Conservation (phyloP, 495 filamentous ascomycete species). For the Podospora didyma region DNA sequence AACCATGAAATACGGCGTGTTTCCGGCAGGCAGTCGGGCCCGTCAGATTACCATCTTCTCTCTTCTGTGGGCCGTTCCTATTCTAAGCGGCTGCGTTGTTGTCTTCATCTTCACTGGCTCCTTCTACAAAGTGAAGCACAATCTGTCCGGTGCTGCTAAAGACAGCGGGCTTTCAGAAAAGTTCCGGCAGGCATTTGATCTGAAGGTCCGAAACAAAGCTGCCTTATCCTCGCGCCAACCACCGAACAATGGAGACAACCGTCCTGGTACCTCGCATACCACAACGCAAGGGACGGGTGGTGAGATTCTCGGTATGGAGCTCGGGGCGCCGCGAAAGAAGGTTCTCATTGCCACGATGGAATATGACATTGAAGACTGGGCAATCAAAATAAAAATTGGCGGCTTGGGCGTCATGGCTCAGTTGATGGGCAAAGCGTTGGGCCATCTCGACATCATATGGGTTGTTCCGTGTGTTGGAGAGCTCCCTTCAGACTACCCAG, state of each 20-base stretch:
- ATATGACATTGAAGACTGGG: conserved; percentile 68
- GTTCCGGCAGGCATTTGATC: conserved; percentile 22
- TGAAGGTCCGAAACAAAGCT: conserved; percentile 46
- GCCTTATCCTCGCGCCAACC: conserved; percentile 14
- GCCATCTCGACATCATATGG: conserved; percentile 66
- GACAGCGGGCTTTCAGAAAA: conserved; percentile 25
- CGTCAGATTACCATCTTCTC: conserved; percentile 56
- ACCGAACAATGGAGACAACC: background rate
- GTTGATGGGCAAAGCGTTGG: conserved; percentile 64
- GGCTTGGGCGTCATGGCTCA: conserved; percentile 67
- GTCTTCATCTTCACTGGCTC: conserved; percentile 59
- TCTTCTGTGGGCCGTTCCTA: conserved; percentile 52
- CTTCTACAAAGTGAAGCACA: conserved; percentile 71
- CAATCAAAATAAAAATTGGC: conserved; percentile 65
- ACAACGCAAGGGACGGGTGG: background rate
- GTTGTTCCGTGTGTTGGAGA: conserved; percentile 67
- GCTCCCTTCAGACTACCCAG: conserved; percentile 59
- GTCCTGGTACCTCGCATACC: background rate
- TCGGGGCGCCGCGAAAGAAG: conserved; percentile 26
- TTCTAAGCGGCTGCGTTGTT: conserved; percentile 45
- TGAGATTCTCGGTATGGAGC: background rate
- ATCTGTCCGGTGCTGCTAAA: conserved; percentile 55
- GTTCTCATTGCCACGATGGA: conserved; percentile 65
- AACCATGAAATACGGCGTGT: conserved; percentile 45
- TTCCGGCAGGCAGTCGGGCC: conserved; percentile 45